Percentiles rank a stretch among this genome's conserved stretches.
Evolutionary conservation across 108 stramenopile species (phyloP).

Genomic region (Cyclostephanos tholiformis): DNA sequence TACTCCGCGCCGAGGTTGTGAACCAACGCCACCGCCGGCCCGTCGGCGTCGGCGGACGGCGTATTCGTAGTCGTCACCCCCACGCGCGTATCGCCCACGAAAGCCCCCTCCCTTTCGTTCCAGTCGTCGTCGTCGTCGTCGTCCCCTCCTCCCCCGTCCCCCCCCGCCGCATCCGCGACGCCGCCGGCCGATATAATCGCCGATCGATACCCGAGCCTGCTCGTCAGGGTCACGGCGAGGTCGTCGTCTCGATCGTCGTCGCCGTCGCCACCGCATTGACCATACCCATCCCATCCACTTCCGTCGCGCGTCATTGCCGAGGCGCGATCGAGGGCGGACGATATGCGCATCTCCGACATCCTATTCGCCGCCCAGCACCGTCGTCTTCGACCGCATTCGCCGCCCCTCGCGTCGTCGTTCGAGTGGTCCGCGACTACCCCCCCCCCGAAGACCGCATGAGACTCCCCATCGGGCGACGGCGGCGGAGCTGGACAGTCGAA

Average conservation of each 20-base stretch:
- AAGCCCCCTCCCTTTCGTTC: conserved; percentile 29
- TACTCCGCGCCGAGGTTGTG: conserved; percentile 61
- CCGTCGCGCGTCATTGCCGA: conserved; percentile 18
- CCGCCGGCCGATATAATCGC: conserved; percentile 12
- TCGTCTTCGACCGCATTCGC: too few species aligned
- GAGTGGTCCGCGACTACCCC: too few species aligned
- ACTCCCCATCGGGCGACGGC: too few species aligned
- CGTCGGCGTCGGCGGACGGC: not conserved
- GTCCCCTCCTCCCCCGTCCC: not conserved
- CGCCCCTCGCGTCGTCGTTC: too few species aligned
- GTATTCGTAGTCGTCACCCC: conserved; percentile 14
- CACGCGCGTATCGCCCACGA: conserved; percentile 40
- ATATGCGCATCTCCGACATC: conserved; percentile 12
- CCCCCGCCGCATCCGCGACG: conserved; percentile 3
- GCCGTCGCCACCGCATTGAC: not conserved
- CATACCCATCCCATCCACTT: conserved; percentile 26
- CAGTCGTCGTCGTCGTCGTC: conserved; percentile 18
- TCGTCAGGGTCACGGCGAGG: conserved; percentile 42
- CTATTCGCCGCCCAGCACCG: conserved; percentile 41
- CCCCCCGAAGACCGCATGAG: too few species aligned
- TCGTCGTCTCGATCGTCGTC: not conserved
- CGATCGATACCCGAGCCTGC: conserved; percentile 73
- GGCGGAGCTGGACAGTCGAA: too few species aligned
- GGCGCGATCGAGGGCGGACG: conserved; percentile 21
- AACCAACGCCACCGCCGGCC: conserved; percentile 34